A percentile compares a stretch with the other conserved stretches of the same genome.
phyloP scores from a whole-genome alignment of 164 flowering plant genomes.

The Litsea cubeba region DNA sequence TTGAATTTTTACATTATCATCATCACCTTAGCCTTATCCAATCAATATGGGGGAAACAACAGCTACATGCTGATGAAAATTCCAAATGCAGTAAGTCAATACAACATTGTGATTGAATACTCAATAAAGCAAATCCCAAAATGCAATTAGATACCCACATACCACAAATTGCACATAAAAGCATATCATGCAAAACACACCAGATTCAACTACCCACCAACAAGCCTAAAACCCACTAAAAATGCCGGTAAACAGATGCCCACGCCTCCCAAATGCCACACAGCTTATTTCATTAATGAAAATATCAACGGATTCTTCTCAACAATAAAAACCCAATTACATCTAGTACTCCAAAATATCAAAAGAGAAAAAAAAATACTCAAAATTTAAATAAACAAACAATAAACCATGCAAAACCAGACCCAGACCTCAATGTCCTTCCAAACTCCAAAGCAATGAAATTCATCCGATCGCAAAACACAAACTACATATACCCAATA shows the following conservation, averaged over 20 bases:
- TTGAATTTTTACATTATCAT: background rate
- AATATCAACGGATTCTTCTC: too few relatives aligned
- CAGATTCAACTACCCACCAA: too few relatives aligned
- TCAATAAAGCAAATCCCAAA: background rate
- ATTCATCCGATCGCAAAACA: background rate
- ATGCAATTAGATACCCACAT: background rate
- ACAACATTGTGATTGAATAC: background rate
- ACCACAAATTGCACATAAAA: background rate
- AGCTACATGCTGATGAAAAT: too few relatives aligned
- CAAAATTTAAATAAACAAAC: background rate
- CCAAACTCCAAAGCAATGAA: background rate
- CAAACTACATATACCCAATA: background rate
- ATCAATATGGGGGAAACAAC: background rate
- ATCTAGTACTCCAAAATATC: too few relatives aligned
- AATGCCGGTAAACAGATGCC: too few relatives aligned
- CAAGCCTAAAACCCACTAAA: too few relatives aligned
- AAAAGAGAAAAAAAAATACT: too few relatives aligned
- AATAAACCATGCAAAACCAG: background rate
- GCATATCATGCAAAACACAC: background rate
- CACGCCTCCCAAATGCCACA: too few relatives aligned
- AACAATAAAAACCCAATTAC: too few relatives aligned
- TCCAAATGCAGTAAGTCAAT: too few relatives aligned
- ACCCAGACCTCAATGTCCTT: background rate
- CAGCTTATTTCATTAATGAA: too few relatives aligned
- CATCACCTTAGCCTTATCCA: slow-evolving; percentile 1